Evolutionary conservation across 2,329 filamentous ascomycete genomes (phyloP).

Genomic region (Capronia epimyces): DNA sequence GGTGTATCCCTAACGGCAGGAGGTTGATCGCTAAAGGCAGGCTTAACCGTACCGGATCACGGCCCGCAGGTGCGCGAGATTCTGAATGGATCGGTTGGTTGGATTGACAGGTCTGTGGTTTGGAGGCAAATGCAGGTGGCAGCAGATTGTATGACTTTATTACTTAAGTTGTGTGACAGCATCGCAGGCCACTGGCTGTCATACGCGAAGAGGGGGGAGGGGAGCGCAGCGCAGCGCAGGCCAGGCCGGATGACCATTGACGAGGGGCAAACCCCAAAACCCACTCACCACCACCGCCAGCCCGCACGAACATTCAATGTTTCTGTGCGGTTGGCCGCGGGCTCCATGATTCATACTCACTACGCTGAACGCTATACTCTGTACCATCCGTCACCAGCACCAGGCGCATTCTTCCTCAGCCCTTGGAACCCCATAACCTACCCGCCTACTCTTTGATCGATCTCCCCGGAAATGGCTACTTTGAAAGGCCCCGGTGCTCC

Average conservation of each 20-base stretch:
- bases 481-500: conserved; percentile 60
- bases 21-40: conserved; percentile 27
- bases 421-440: too few species aligned
- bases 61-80: conserved; percentile 5
- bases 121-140: background rate
- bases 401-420: background rate
- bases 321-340: conserved; percentile 14
- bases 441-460: background rate
- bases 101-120: background rate
- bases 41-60: conserved; percentile 18
- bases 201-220: background rate
- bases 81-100: background rate
- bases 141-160: background rate
- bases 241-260: too few species aligned
- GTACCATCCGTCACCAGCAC: background rate
- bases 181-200: background rate
- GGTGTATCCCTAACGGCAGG: conserved; percentile 30
- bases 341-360: background rate
- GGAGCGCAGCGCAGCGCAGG: background rate
- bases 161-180: too few species aligned
- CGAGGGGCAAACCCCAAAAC: conserved; percentile 12
- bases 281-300: background rate
- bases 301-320: conserved; percentile 1
- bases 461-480: conserved; percentile 49
- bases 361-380: too few species aligned